Evolutionary conservation across 78 protist species (phyloP).

Genomic region (Tieghemostelium lacteum): DNA sequence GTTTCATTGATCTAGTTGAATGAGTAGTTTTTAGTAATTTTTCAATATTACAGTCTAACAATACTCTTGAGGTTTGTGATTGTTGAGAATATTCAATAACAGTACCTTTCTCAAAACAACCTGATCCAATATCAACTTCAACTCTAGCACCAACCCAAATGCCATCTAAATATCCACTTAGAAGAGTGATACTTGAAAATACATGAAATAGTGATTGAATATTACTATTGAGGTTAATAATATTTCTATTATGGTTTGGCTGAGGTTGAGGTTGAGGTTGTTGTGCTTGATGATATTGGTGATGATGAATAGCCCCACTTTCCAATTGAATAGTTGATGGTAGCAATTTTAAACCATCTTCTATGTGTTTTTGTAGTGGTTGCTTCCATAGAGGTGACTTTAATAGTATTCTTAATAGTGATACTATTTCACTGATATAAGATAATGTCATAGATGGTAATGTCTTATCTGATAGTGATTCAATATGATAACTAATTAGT

Average conservation of each 20-base stretch:
- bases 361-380: slow-evolving; percentile 17
- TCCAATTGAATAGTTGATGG: slow-evolving; percentile 43
- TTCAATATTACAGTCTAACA: slow-evolving; percentile 46
- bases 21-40: slow-evolving; percentile 21
- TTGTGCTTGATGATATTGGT: background rate
- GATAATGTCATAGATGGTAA: slow-evolving; percentile 56
- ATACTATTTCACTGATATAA: slow-evolving; percentile 56
- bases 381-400: slow-evolving; percentile 36
- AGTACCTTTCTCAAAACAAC: slow-evolving; percentile 53
- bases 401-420: slow-evolving; percentile 45
- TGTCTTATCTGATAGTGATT: slow-evolving; percentile 20
- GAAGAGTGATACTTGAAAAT: slow-evolving; percentile 32
- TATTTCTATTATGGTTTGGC: background rate
- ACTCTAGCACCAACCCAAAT: slow-evolving; percentile 72
- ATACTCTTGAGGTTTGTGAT: slow-evolving; percentile 8
- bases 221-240: too few species aligned
- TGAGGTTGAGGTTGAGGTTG: background rate
- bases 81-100: slow-evolving; percentile 40
- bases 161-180: slow-evolving; percentile 68
- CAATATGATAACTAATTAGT: slow-evolving; percentile 28
- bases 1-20: slow-evolving; percentile 17
- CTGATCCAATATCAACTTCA: slow-evolving; percentile 57
- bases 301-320: background rate
- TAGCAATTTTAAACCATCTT: slow-evolving; percentile 44
- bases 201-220: slow-evolving; percentile 49